Conservation (phyloP, 129 eudicot species). For the Helianthus tuberosus region DNA sequence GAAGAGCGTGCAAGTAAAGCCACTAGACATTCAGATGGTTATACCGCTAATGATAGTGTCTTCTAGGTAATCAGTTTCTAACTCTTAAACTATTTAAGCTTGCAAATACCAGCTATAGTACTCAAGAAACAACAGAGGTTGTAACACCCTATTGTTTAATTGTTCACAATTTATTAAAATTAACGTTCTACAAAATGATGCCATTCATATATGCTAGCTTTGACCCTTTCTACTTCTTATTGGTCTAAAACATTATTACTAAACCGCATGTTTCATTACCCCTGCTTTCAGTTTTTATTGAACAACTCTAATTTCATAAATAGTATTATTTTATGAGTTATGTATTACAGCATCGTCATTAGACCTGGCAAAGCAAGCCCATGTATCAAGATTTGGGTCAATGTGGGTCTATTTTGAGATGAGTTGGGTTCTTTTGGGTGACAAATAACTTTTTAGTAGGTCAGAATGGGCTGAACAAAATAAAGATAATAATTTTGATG, state of each 20-base stretch:
- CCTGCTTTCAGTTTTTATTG: no score
- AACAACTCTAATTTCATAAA: no score
- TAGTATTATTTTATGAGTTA: no score
- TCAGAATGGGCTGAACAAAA: no score
- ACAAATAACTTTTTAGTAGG: no score
- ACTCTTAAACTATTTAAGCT: background rate
- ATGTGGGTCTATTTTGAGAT: no score
- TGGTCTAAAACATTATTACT: background rate
- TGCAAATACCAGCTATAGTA: constrained; percentile 1
- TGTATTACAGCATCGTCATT: no score
- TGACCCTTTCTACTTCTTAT: background rate
- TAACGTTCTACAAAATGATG: background rate
- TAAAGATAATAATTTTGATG: no score
- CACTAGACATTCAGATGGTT: constrained; percentile 34
- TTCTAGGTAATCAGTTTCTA: constrained; percentile 39
- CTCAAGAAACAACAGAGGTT: constrained; percentile 18
- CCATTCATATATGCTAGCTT: background rate
- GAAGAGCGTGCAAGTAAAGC: constrained; percentile 56
- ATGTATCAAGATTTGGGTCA: no score
- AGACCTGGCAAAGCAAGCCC: no score
- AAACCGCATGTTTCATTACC: background rate
- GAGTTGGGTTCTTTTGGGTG: no score
- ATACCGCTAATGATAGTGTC: constrained; percentile 40
- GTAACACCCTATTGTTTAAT: background rate
- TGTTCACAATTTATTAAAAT: background rate